Evolutionary conservation across 2,329 filamentous ascomycete species (phyloP).

Genomic region (Calonectria ilicicola): DNA sequence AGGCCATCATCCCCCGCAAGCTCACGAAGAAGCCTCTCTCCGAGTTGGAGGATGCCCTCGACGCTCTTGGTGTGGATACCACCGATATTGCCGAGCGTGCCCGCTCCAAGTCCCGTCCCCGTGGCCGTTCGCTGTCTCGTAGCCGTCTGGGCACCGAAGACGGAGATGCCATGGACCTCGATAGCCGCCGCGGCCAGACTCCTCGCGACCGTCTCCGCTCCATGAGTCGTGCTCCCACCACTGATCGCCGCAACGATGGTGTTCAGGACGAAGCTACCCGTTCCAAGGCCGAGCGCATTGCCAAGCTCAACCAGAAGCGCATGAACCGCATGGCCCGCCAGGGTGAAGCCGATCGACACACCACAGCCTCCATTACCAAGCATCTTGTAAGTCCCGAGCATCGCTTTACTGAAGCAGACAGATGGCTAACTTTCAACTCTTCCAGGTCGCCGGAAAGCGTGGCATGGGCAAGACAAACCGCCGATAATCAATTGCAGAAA

Average conservation of each 20-base stretch:
- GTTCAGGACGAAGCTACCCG: conserved; percentile 75
- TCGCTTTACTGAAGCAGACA: not conserved
- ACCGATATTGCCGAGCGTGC: conserved; percentile 79
- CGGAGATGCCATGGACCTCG: conserved; percentile 81
- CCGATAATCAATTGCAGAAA: conserved; percentile 59
- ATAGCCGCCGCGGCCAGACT: conserved; percentile 54
- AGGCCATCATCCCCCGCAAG: conserved; percentile 89
- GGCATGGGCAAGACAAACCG: conserved; percentile 89
- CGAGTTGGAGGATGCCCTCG: conserved; percentile 87
- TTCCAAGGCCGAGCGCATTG: conserved; percentile 85
- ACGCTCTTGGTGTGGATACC: conserved; percentile 87
- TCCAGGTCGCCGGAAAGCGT: conserved; percentile 87
- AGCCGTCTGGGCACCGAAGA: conserved; percentile 73
- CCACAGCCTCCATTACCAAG: conserved; percentile 83
- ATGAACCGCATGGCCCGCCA: conserved; percentile 98
- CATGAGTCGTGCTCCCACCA: conserved; percentile 73
- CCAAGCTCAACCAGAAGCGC: conserved; percentile 94
- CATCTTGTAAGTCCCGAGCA: conserved; percentile 78
- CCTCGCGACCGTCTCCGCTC: conserved; percentile 74
- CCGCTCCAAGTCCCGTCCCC: conserved; percentile 70
- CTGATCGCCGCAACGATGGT: conserved; percentile 81
- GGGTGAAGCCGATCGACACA: conserved; percentile 96
- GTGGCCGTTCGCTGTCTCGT: conserved; percentile 78
- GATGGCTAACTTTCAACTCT: conserved; percentile 23
- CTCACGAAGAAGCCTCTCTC: conserved; percentile 84